Conservation (phyloP, 164 flowering plant species). For the Magnolia sinica region DNA sequence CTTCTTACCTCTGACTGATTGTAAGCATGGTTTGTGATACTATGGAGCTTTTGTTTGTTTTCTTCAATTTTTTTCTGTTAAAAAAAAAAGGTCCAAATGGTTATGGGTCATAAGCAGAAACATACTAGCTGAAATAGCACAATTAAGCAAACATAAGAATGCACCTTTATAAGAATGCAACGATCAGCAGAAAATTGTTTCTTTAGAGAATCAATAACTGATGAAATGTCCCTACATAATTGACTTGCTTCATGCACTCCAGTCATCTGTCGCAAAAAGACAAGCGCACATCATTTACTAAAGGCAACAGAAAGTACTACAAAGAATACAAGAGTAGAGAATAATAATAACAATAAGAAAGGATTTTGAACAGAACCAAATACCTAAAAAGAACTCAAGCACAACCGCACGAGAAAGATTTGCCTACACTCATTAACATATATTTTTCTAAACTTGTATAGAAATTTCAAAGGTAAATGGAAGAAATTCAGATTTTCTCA, state of each 20-base stretch:
- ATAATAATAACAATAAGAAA: too few relatives aligned
- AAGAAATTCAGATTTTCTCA: too few relatives aligned
- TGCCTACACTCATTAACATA: neutral
- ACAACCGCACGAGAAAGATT: neutral
- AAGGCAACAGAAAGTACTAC: neutral
- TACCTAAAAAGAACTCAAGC: neutral
- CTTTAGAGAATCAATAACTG: slow-evolving; percentile 62
- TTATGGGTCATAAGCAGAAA: neutral
- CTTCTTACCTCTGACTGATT: slow-evolving; percentile 47
- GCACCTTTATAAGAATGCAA: slow-evolving; percentile 53
- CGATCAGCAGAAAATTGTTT: slow-evolving; percentile 56
- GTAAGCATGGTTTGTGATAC: slow-evolving; percentile 40
- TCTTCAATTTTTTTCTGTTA: slow-evolving; percentile 75
- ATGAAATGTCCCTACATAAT: slow-evolving; percentile 27
- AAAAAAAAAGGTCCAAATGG: neutral
- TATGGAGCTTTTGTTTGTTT: slow-evolving; percentile 53
- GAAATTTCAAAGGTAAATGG: too few relatives aligned
- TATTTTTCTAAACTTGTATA: too few relatives aligned
- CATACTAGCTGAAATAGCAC: slow-evolving; percentile 6
- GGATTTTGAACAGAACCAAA: neutral
- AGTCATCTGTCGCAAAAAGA: slow-evolving; percentile 29
- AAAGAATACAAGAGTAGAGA: neutral
- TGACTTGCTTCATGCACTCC: slow-evolving; percentile 28
- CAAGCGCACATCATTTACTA: neutral
- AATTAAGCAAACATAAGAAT: neutral